These are phyloP conservation scores for Cercospora beticola DNA, from an alignment of 2,329 filamentous ascomycete genomes.

Conservation along the genomic window DNA sequence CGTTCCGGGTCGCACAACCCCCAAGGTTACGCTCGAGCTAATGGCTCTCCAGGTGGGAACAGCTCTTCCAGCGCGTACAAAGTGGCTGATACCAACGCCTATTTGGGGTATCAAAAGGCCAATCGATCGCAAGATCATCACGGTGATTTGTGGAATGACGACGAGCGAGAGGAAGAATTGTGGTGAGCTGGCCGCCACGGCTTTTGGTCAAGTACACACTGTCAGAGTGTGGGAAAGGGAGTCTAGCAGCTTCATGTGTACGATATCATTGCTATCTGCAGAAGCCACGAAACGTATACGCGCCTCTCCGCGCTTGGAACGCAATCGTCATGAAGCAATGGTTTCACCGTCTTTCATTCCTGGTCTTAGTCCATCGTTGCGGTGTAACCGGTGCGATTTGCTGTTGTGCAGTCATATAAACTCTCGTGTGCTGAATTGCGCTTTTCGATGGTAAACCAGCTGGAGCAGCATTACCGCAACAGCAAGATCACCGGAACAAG, in stretches of 20 bases:
- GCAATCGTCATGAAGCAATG: neutral
- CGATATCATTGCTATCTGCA: constrained; percentile 11
- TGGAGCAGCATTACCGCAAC: too few relatives aligned
- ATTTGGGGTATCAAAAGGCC: constrained; percentile 37
- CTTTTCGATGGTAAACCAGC: too few relatives aligned
- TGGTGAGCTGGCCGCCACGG: constrained; percentile 29
- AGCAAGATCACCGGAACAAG: too few relatives aligned
- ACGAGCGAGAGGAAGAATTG: constrained; percentile 32
- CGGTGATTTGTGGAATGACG: constrained; percentile 36
- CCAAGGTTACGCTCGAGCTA: constrained; percentile 28
- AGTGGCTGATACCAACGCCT: constrained; percentile 37
- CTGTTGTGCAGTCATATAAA: neutral
- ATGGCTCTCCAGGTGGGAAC: constrained; percentile 20
- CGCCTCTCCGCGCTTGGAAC: constrained; percentile 3
- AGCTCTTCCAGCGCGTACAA: constrained; percentile 31
- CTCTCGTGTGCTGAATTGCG: too few relatives aligned
- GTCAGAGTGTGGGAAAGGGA: neutral
- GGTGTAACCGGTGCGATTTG: neutral
- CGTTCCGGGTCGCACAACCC: constrained; percentile 17
- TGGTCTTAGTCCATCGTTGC: too few relatives aligned
- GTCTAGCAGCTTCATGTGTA: neutral
- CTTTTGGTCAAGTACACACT: neutral
- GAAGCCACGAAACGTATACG: constrained; percentile 1
- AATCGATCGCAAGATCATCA: constrained; percentile 29
- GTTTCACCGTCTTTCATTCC: neutral